Conservation (phyloP, 345 rosid genomes). For the Brassica cretica region DNA sequence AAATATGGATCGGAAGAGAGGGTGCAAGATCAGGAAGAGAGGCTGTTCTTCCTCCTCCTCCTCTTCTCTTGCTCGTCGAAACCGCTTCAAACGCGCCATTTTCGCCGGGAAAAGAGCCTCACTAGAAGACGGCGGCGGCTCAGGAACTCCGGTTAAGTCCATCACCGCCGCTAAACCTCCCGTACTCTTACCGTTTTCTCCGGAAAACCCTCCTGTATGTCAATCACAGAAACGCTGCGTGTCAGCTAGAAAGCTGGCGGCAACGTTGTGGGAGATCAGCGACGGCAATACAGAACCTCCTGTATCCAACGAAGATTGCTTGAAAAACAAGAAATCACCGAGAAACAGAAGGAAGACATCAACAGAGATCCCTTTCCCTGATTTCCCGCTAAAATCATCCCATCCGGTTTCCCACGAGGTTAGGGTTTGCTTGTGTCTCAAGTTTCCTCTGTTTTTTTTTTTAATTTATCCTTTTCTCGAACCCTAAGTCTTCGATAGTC, state of each 20-base stretch:
- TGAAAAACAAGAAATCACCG: slow-evolving; percentile 39
- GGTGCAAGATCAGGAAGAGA: slow-evolving; percentile 84
- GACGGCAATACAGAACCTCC: slow-evolving; percentile 47
- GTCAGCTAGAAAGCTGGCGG: slow-evolving; percentile 89
- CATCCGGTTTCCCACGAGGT: slow-evolving; percentile 71
- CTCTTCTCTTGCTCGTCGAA: slow-evolving; percentile 63
- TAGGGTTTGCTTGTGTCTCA: slow-evolving; percentile 22
- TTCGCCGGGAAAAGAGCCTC: slow-evolving; percentile 50
- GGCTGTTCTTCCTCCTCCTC: slow-evolving; percentile 85
- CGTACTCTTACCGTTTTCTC: slow-evolving; percentile 28
- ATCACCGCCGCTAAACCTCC: slow-evolving; percentile 47
- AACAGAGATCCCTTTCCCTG: slow-evolving; percentile 27
- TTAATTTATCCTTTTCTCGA: neutral
- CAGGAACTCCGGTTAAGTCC: slow-evolving; percentile 71
- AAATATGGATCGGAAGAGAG: slow-evolving; percentile 48
- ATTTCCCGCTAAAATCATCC: slow-evolving; percentile 47
- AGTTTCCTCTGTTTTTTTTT: neutral
- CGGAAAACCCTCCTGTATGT: slow-evolving; percentile 2
- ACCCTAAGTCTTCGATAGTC: neutral
- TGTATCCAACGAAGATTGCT: slow-evolving; percentile 30
- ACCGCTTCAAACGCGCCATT: slow-evolving; percentile 84
- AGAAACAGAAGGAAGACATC: slow-evolving; percentile 41
- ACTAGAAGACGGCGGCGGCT: slow-evolving; percentile 43
- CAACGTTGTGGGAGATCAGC: slow-evolving; percentile 86
- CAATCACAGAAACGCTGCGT: slow-evolving; percentile 44